These are phyloP conservation scores for Lachnellula occidentalis DNA, from an alignment of 2,329 filamentous ascomycete genomes.

Conservation along the genomic window DNA sequence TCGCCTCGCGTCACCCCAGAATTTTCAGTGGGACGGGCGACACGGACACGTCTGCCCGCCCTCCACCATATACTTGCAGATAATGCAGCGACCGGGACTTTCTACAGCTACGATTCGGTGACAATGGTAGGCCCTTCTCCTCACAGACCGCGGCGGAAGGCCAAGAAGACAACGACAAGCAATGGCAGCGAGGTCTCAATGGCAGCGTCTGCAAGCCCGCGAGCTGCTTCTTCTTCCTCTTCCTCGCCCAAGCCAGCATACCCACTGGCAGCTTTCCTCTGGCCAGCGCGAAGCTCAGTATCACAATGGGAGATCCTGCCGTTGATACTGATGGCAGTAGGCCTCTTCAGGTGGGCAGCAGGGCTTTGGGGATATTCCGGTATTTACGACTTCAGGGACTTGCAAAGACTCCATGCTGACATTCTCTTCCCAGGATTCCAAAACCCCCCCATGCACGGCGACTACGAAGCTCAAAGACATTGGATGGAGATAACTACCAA, in stretches of 20 bases:
- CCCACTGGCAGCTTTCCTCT: conserved; percentile 88
- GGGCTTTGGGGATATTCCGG: conserved; percentile 95
- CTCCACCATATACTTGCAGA: too few relatives aligned
- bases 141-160: conserved; percentile 55
- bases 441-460: conserved; percentile 85
- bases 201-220: conserved; percentile 9
- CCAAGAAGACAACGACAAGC: conserved; percentile 47
- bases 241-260: conserved; percentile 61
- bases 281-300: conserved; percentile 76
- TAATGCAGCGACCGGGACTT: conserved; percentile 1
- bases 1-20: too few relatives aligned
- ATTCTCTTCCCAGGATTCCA: conserved; percentile 54
- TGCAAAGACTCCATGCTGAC: conserved; percentile 8
- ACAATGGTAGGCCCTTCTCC: conserved; percentile 48
- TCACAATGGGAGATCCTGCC: conserved; percentile 93
- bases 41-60: too few relatives aligned
- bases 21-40: too few relatives aligned
- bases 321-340: conserved; percentile 81
- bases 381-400: conserved; percentile 32
- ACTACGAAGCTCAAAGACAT: conserved; percentile 96
- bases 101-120: conserved; percentile 19
- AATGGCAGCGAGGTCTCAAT: conserved; percentile 30
- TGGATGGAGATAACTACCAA: conserved; percentile 98
- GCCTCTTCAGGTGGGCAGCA: conserved; percentile 87
- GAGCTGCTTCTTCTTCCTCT: background rate